Evolutionary conservation across 495 filamentous ascomycete genomes (phyloP), one percentile per base, ranked within the genome.

Genomic region (Neurospora intermedia): DNA sequence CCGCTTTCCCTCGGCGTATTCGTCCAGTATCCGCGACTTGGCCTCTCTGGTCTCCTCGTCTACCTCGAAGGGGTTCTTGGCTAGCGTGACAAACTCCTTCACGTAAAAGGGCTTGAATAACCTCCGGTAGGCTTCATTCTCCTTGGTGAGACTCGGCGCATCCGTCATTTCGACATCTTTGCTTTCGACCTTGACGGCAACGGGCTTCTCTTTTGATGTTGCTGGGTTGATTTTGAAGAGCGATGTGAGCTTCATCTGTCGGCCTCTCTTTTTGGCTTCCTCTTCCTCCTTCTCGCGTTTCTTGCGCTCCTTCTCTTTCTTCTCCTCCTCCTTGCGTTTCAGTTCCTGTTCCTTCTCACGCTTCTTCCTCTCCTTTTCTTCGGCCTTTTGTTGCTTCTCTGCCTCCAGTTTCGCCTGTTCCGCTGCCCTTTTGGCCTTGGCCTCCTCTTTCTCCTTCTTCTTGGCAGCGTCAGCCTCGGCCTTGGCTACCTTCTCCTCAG

Each of bases 101-200:
- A 94, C 74, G 73, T 91, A 94, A 81, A 96, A 97, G 0, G 91
- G 87, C 16, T 92, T 88, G 77, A 98, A 98, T 41, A 78, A 81
- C 74, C 87, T 88, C 18, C 92, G 83, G 76, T 96, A 98, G 54
- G 90, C 87, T 0, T 89, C 87, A 43, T 83, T 74, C 23, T 79
- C 75, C 13, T 83, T 77, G 69, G 76, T 43, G 70, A 77, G 72
- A 75, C 77, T 74, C 35, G 75, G 72, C 20, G 74, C 70, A n/a
- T 78, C 9, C 9, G 80, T 41, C 18, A 69, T 74, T 35, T 72
- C 66, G 18, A 73, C 48, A 13, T 79, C 46, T 15, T 54, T 71
- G 41, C 74, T n/a, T 16, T 76, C 71, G 18, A 23, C 66, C 70
- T 81, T 75, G 41, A 78, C 75, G 31, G 76, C 73, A 35, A 72